Evolutionary conservation across 495 filamentous ascomycete genomes (phyloP).

Genomic region (Neurospora tetraspora): DNA sequence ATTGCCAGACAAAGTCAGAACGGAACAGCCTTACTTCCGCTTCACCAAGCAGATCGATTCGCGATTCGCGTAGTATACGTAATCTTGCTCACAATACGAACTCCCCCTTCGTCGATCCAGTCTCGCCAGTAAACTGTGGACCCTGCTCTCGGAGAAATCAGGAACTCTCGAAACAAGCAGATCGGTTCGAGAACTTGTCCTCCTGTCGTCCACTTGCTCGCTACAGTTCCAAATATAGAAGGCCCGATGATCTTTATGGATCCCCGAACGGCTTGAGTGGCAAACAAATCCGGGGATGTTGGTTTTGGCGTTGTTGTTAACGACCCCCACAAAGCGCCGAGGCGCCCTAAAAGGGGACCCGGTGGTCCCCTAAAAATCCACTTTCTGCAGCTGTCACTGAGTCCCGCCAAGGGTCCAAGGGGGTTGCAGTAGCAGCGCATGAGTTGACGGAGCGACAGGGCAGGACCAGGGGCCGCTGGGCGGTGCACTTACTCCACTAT

Average conservation of each 20-base stretch:
- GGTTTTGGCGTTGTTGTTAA: too few species aligned
- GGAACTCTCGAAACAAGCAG: slow-evolving; percentile 3
- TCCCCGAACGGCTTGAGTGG: neutral
- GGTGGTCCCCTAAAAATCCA: neutral
- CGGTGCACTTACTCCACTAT: neutral
- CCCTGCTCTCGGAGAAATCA: neutral
- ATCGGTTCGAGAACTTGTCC: neutral
- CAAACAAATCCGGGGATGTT: neutral
- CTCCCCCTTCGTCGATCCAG: neutral
- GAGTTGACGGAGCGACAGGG: too few species aligned
- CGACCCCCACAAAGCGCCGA: neutral
- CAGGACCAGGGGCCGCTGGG: neutral
- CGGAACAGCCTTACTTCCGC: neutral
- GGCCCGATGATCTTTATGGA: neutral
- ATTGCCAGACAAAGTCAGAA: too few species aligned
- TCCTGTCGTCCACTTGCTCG: neutral
- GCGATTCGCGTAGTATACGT: neutral
- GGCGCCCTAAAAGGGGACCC: neutral
- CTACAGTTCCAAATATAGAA: neutral
- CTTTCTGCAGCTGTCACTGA: neutral
- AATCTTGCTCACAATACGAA: neutral
- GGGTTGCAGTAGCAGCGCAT: too few species aligned
- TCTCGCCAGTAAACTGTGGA: neutral
- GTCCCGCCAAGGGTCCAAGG: too few species aligned
- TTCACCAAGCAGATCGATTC: neutral